Conservation (phyloP, 2,329 filamentous ascomycete genomes). For the Cryphonectria radicalis region DNA sequence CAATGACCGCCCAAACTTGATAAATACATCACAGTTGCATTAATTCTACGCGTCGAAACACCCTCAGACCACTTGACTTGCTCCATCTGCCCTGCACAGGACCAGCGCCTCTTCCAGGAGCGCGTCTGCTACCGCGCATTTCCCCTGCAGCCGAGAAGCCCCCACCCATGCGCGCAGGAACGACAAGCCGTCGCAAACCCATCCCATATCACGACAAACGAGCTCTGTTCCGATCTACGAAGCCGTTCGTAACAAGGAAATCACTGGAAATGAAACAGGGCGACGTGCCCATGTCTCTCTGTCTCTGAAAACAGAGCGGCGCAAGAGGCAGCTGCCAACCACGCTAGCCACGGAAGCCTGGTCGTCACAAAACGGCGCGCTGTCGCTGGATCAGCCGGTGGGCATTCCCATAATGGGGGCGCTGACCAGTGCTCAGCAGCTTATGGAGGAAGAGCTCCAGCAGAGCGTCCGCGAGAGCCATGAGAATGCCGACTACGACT, state of each 20-base stretch:
- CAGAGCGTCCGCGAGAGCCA: constrained; percentile 58
- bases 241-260: not conserved
- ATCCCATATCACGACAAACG: not conserved
- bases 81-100: not conserved
- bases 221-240: constrained; percentile 8
- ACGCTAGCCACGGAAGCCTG: constrained; percentile 18
- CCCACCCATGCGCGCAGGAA: constrained; percentile 16
- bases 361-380: not conserved
- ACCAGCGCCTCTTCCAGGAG: not conserved
- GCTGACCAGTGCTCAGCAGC: constrained; percentile 49
- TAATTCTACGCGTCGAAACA: constrained; percentile 3
- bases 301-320: constrained; percentile 26
- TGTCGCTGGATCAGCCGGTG: not conserved
- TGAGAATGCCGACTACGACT: constrained; percentile 45
- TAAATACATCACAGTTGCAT: not conserved
- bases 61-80: too few species aligned
- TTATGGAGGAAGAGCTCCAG: constrained; percentile 62
- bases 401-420: constrained; percentile 31
- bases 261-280: constrained; percentile 23
- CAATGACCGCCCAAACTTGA: not conserved
- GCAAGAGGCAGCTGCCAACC: constrained; percentile 22
- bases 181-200: constrained; percentile 23
- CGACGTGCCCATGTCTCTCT: constrained; percentile 19
- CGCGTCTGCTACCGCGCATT: constrained; percentile 21
- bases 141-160: constrained; percentile 9